Percentiles rank a stretch among this genome's conserved stretches.
Conservation (phyloP, 2,329 filamentous ascomycete genomes). For the Neonectria hederae region DNA sequence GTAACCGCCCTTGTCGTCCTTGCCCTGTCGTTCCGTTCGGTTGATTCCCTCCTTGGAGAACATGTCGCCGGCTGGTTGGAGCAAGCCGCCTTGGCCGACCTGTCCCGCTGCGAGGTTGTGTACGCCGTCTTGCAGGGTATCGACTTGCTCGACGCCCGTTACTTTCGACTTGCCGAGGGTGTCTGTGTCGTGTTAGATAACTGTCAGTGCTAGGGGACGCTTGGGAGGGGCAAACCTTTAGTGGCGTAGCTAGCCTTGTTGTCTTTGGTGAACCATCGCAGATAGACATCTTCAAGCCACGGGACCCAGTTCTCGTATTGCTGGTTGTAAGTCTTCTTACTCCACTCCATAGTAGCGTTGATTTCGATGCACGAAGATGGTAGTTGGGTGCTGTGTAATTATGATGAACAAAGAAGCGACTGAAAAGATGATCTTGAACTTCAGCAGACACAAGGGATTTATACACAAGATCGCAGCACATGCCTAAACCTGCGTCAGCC, state of each 20-base stretch:
- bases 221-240: constrained; percentile 61
- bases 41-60: constrained; percentile 73
- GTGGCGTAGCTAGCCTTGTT: constrained; percentile 79
- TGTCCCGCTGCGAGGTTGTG: constrained; percentile 70
- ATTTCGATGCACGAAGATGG: neutral
- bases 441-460: neutral
- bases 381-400: neutral
- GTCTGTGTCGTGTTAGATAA: constrained; percentile 54
- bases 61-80: constrained; percentile 70
- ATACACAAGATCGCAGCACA: neutral
- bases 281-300: constrained; percentile 78
- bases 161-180: constrained; percentile 75
- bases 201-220: too few relatives aligned
- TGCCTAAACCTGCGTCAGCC: neutral
- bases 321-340: constrained; percentile 71
- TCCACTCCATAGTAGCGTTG: constrained; percentile 59
- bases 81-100: constrained; percentile 73
- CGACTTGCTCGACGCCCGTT: constrained; percentile 72
- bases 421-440: too few relatives aligned
- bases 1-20: constrained; percentile 67
- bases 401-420: neutral
- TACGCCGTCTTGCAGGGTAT: constrained; percentile 74
- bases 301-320: constrained; percentile 81
- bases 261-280: constrained; percentile 78
- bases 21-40: constrained; percentile 70